phyloP scores from a whole-genome alignment of 106 monocot species.

The Cymbidium sinense region DNA sequence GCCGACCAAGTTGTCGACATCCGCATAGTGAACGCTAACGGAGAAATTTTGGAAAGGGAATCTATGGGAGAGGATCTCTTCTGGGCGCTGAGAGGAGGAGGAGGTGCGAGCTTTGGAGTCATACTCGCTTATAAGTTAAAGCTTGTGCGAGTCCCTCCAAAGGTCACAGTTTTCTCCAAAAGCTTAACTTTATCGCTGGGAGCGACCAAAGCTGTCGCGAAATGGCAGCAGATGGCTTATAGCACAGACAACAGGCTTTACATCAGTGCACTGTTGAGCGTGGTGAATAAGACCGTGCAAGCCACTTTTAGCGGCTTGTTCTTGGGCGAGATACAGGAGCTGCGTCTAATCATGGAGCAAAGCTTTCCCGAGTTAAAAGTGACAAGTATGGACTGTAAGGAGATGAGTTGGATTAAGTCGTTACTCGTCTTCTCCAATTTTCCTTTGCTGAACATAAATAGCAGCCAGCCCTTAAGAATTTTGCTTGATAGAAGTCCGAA shows the following conservation, averaged over 20 bases:
- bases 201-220: slow-evolving; percentile 17
- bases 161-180: slow-evolving; percentile 24
- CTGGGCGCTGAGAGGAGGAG: slow-evolving; percentile 60
- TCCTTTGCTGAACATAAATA: neutral
- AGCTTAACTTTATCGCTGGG: slow-evolving; percentile 5
- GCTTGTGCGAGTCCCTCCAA: slow-evolving; percentile 26
- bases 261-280: slow-evolving; percentile 10
- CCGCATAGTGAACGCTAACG: slow-evolving; percentile 24
- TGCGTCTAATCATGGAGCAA: slow-evolving; percentile 10
- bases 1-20: slow-evolving; percentile 38
- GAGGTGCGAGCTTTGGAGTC: slow-evolving; percentile 44
- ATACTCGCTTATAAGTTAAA: slow-evolving; percentile 36
- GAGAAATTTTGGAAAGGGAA: slow-evolving; percentile 20
- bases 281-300: neutral
- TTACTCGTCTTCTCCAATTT: slow-evolving; percentile 16
- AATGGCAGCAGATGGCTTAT: slow-evolving; percentile 39
- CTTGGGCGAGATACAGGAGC: slow-evolving; percentile 24
- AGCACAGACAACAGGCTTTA: slow-evolving; percentile 23
- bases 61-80: slow-evolving; percentile 65
- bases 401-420: slow-evolving; percentile 51
- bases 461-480: slow-evolving; percentile 1
- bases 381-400: slow-evolving; percentile 22
- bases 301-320: slow-evolving; percentile 27
- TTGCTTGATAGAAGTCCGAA: slow-evolving; percentile 6
- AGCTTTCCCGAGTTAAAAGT: slow-evolving; percentile 28